Conservation (phyloP, 1,139 yeast species). For the Suhomyces coccinellae region DNA sequence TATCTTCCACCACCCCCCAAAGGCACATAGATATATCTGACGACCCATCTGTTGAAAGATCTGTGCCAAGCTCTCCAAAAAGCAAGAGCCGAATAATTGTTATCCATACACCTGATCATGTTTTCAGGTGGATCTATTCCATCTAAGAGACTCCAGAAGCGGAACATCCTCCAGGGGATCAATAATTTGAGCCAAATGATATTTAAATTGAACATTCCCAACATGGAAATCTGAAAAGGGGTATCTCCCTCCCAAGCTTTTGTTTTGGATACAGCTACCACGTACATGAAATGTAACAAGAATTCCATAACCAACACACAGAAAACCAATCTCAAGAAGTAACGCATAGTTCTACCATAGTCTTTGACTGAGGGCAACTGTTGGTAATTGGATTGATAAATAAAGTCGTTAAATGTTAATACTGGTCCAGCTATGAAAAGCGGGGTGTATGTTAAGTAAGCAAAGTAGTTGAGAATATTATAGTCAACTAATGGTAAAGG, state of each 20-base stretch:
- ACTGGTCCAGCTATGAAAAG: conserved; percentile 94
- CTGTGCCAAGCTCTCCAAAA: conserved; percentile 99
- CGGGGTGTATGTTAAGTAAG: conserved; percentile 84
- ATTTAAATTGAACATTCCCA: conserved; percentile 85
- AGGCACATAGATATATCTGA: conserved; percentile 81
- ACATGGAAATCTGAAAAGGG: conserved; percentile 93
- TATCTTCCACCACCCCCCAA: conserved; percentile 75
- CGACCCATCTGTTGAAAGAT: conserved; percentile 86
- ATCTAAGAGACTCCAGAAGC: conserved; percentile 89
- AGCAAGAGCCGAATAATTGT: conserved; percentile 86
- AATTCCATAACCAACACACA: conserved; percentile 89
- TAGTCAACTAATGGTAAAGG: conserved; percentile 66
- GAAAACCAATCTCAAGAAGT: conserved; percentile 65
- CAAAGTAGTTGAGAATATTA: conserved; percentile 59
- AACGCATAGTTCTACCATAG: conserved; percentile 52
- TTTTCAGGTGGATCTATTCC: conserved; percentile 97
- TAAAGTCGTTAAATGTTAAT: conserved; percentile 85
- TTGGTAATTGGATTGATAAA: conserved; percentile 62
- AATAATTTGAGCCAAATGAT: conserved; percentile 89
- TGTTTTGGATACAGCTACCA: conserved; percentile 85
- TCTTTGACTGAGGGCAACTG: conserved; percentile 51
- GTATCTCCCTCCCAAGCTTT: conserved; percentile 89
- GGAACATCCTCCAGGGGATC: conserved; percentile 93
- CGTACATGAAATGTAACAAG: conserved; percentile 82
- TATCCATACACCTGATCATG: conserved; percentile 94